A percentile compares a stretch with the other conserved stretches of the same genome.
These are phyloP conservation scores for Diaporthe helianthi DNA, from an alignment of 2,329 filamentous ascomycete species.

Conservation along the genomic window DNA sequence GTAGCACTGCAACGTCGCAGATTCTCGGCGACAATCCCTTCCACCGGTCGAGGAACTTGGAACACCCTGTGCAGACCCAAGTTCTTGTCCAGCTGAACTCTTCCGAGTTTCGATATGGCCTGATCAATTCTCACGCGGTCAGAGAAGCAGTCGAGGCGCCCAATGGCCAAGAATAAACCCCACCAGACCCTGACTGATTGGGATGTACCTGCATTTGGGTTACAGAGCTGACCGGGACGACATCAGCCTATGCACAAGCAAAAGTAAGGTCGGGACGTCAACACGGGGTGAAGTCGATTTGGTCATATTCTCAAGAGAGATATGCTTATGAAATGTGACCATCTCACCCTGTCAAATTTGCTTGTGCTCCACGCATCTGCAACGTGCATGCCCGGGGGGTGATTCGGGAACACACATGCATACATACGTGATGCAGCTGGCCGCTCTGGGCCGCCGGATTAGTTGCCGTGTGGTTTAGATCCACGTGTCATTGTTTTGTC, in stretches of 20 bases:
- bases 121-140: background rate
- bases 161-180: background rate
- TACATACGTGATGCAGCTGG: background rate
- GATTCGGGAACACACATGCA: slow-evolving; percentile 16
- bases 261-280: background rate
- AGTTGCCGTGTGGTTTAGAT: background rate
- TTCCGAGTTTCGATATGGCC: background rate
- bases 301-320: background rate
- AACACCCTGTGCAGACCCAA: background rate
- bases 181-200: background rate
- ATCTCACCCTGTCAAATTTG: slow-evolving; percentile 24
- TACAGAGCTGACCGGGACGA: no score
- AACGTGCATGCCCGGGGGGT: background rate
- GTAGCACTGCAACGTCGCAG: background rate
- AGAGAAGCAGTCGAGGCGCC: background rate
- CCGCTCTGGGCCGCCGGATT: background rate
- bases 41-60: slow-evolving; percentile 1
- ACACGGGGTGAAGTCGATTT: background rate
- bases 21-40: background rate
- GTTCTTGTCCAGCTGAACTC: background rate
- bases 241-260: slow-evolving; percentile 2
- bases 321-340: slow-evolving; percentile 12
- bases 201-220: slow-evolving; percentile 13
- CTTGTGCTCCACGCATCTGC: slow-evolving; percentile 8
- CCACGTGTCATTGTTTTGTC: background rate